Evolutionary conservation across 208 protist genomes (phyloP).

Genomic region (Blechomonas ayalai): DNA sequence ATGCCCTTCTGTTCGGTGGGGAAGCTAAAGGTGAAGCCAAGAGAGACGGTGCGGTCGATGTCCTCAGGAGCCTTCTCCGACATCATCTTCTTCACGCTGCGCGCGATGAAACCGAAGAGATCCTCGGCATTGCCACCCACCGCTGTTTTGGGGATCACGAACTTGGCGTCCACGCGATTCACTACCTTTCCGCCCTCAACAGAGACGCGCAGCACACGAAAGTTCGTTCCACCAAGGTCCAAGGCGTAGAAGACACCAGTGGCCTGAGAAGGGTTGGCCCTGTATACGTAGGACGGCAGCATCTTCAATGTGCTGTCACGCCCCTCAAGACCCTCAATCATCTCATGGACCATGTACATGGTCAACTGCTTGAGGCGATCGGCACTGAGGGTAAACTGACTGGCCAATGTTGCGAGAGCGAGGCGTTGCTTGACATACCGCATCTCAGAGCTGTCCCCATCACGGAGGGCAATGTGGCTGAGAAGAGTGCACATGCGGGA

Average conservation of each 20-base stretch:
- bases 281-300: constrained; percentile 84
- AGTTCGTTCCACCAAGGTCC: constrained; percentile 90
- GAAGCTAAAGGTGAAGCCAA: constrained; percentile 93
- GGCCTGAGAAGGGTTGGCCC: constrained; percentile 32
- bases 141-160: constrained; percentile 42
- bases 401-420: constrained; percentile 54
- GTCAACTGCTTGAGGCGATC: constrained; percentile 58
- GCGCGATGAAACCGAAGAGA: constrained; percentile 87
- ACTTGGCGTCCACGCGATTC: constrained; percentile 30
- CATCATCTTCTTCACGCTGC: constrained; percentile 62
- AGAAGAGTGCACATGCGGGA: constrained; percentile 68
- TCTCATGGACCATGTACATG: constrained; percentile 78
- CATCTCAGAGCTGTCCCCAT: constrained; percentile 51
- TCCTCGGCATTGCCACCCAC: constrained; percentile 41
- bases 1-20: constrained; percentile 78
- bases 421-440: constrained; percentile 66
- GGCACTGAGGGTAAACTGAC: constrained; percentile 50
- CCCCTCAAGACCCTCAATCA: constrained; percentile 75
- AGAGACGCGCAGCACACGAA: constrained; percentile 70
- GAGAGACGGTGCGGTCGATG: constrained; percentile 38
- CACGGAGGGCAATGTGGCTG: constrained; percentile 59
- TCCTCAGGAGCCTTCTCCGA: constrained; percentile 50
- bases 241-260: constrained; percentile 82
- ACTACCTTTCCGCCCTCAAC: constrained; percentile 44
- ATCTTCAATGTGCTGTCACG: constrained; percentile 69